Percentiles rank a stretch among this genome's conserved stretches.
phyloP scores from a whole-genome alignment of 169 alveolate species.

The Ichthyophthirius multifiliis region DNA sequence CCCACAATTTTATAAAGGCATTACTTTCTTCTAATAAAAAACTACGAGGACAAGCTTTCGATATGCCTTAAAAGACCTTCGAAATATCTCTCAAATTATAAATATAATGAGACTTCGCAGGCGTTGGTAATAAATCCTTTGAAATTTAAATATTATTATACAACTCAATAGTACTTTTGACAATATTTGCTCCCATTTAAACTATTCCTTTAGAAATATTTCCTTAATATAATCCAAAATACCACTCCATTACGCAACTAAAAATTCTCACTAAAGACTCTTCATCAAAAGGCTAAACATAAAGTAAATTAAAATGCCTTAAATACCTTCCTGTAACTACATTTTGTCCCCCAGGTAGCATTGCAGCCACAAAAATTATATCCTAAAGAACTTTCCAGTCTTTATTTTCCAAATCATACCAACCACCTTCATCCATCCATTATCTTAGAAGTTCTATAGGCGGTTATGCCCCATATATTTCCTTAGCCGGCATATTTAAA shows the following conservation, averaged over 20 bases:
- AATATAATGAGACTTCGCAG: conserved; percentile 88
- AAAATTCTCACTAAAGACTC: conserved; percentile 75
- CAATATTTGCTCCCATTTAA: conserved; percentile 69
- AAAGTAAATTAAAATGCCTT: conserved; percentile 78
- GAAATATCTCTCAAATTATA: conserved; percentile 89
- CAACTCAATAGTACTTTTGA: conserved; percentile 70
- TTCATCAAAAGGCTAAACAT: conserved; percentile 78
- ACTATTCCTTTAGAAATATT: conserved; percentile 61
- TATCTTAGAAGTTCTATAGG: conserved; percentile 88
- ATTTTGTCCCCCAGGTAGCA: conserved; percentile 89
- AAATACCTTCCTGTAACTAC: conserved; percentile 74
- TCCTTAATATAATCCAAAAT: conserved; percentile 57
- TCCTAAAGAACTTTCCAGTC: conserved; percentile 69
- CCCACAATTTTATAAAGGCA: conserved; percentile 85
- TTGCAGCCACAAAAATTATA: conserved; percentile 81
- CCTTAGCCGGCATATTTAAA: conserved; percentile 89
- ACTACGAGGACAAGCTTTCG: conserved; percentile 74
- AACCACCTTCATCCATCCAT: conserved; percentile 91
- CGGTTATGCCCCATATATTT: conserved; percentile 88
- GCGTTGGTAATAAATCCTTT: conserved; percentile 84
- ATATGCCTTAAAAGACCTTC: conserved; percentile 84
- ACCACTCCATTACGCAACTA: conserved; percentile 81
- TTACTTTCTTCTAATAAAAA: conserved; percentile 64
- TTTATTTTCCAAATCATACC: conserved; percentile 87
- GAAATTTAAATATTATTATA: conserved; percentile 59